Evolutionary conservation across 176 grass and related monocot species (phyloP), one percentile per base, ranked within the genome.

Genomic region (Dactylis glomerata): DNA sequence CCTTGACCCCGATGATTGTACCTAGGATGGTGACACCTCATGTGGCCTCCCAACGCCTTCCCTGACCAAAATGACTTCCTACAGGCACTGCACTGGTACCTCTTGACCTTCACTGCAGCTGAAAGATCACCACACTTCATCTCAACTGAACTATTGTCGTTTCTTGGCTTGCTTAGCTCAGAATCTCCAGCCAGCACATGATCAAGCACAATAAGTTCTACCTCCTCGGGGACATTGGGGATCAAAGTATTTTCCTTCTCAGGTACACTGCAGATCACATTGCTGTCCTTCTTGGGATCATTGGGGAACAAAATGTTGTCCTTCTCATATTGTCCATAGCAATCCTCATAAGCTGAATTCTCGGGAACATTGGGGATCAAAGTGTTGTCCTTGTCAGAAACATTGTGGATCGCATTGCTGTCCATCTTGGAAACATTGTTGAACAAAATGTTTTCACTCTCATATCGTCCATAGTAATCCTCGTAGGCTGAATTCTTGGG

Each of bases 1-100:
- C 72, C 61, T 47, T 64, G 5, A 15, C 1, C 47, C 28, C 13
- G 22, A 46, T 73, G 4, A 46, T 79, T 67, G 59, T 59, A 28
- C 2, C 26, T 79, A 16, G 24, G 42, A 17, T 62, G 34, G 46
- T 89, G 83, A 3, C 44, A 50, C 52, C 77, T 81, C 82, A 73
- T 80, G 81, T 92, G 91, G 54, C 91, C 87, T 30, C 87, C 91
- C n/a, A 87, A 85, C 45, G 87, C 87, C 34, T 73, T 62, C 36
- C 78, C 85, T 62, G 91, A 89, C 34, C 67, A 33, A 79, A 89
- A 78, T 66, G 36, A 49, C 87, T 87, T 92, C 64, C 74, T 74
- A 82, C 91, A 92, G 42, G 63, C 19, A 45, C 24, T 57, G 76
- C 87, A 92, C 8, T 65, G 14, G 54, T 88, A 66, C 36, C 26